These are phyloP conservation scores for Avena atlantica DNA, from an alignment of 176 grass and related monocot genomes.

Conservation along the genomic window DNA sequence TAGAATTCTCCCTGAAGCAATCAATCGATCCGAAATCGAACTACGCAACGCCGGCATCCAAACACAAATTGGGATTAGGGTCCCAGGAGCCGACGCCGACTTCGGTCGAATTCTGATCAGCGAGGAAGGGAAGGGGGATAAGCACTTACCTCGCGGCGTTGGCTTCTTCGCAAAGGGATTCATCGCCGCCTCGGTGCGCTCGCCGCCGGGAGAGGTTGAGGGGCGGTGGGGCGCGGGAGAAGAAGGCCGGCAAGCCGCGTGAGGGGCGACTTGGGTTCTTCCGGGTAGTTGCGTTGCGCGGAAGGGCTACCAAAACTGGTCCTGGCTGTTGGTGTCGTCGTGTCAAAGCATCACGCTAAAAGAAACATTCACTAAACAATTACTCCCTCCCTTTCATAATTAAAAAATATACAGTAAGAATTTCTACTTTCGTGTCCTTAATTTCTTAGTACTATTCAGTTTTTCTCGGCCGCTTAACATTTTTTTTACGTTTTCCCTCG, in stretches of 20 bases:
- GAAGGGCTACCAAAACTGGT: neutral
- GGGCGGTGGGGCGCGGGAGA: constrained; percentile 11
- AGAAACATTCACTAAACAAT: neutral
- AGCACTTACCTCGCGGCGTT: constrained; percentile 64
- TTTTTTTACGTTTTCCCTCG: too few species aligned
- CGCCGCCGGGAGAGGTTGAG: constrained; percentile 27
- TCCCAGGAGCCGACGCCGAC: constrained; percentile 22
- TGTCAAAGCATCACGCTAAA: neutral
- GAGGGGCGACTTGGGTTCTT: neutral
- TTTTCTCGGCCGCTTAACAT: too few species aligned
- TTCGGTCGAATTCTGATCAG: constrained; percentile 17
- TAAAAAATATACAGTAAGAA: neutral
- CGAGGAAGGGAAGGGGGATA: neutral
- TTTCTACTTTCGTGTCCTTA: too few species aligned
- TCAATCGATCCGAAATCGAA: constrained; percentile 10
- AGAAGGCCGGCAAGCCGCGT: constrained; percentile 33
- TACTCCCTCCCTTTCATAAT: neutral
- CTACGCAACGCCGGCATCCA: neutral
- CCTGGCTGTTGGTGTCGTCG: neutral
- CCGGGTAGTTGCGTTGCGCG: constrained; percentile 33
- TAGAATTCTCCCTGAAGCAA: neutral
- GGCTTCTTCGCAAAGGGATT: constrained; percentile 93
- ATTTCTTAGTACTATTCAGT: too few species aligned
- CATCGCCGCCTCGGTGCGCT: constrained; percentile 45
- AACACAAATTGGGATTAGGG: neutral